Percentiles rank a stretch among this genome's conserved stretches.
These are phyloP conservation scores for Rosa chinensis DNA, from an alignment of 306 rosid genomes.

Conservation along the genomic window DNA sequence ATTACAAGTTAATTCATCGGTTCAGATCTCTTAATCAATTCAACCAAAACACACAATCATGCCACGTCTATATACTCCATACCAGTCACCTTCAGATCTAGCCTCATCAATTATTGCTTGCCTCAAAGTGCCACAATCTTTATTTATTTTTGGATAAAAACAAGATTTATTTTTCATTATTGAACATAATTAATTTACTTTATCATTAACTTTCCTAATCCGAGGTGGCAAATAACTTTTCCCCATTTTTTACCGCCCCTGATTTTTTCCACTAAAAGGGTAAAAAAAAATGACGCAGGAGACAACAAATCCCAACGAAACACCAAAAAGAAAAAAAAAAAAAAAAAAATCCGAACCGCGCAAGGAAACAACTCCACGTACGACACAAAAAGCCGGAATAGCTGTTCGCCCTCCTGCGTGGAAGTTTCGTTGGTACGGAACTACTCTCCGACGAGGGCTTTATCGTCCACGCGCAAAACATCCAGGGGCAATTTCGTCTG, in stretches of 20 bases:
- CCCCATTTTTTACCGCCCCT: background rate
- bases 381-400: background rate
- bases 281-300: background rate
- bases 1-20: background rate
- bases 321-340: too few relatives aligned
- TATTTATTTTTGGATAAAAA: too few relatives aligned
- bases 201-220: background rate
- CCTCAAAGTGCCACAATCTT: too few relatives aligned
- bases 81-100: too few relatives aligned
- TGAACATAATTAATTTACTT: too few relatives aligned
- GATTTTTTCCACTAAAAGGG: background rate
- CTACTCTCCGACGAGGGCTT: background rate
- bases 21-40: background rate
- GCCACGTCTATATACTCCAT: too few relatives aligned
- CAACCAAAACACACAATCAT: too few relatives aligned
- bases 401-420: background rate
- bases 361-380: background rate
- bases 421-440: conserved; percentile 22
- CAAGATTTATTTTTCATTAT: too few relatives aligned
- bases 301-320: background rate
- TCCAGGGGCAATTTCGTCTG: background rate
- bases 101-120: too few relatives aligned
- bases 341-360: too few relatives aligned
- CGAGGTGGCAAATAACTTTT: background rate
- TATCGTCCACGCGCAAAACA: background rate